Evolutionary conservation across 2,329 filamentous ascomycete species (phyloP).

Genomic region (Emmonsia crescens): DNA sequence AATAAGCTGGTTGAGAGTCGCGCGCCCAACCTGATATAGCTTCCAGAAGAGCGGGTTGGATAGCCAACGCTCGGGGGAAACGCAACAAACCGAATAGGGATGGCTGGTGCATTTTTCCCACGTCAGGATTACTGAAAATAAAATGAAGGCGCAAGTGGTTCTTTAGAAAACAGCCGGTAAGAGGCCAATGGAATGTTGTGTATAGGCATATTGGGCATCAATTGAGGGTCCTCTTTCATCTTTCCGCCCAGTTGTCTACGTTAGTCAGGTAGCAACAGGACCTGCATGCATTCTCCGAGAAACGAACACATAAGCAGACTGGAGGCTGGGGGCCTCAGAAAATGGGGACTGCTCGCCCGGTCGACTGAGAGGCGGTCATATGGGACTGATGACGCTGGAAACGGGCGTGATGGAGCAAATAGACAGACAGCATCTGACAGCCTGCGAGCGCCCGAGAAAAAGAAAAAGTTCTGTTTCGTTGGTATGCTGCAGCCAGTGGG

Average conservation of each 20-base stretch:
- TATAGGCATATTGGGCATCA: slow-evolving; percentile 12
- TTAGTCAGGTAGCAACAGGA: slow-evolving; percentile 12
- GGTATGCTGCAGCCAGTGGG: background rate
- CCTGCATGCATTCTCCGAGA: slow-evolving; percentile 2
- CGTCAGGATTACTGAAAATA: slow-evolving; percentile 5
- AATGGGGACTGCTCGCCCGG: background rate
- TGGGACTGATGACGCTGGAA: background rate
- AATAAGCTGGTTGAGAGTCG: slow-evolving; percentile 2
- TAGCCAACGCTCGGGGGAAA: slow-evolving; percentile 3
- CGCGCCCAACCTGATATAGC: background rate
- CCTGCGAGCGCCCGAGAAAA: background rate
- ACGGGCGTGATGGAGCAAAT: background rate
- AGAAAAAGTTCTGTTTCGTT: background rate
- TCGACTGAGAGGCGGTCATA: background rate
- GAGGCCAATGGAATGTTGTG: slow-evolving; percentile 9
- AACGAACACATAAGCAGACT: background rate
- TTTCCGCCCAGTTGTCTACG: slow-evolving; percentile 2
- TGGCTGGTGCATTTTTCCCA: slow-evolving; percentile 9
- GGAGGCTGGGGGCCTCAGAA: background rate
- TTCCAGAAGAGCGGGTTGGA: slow-evolving; percentile 3
- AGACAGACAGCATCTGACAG: background rate
- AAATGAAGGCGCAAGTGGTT: slow-evolving; percentile 3
- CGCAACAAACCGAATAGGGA: slow-evolving; percentile 7
- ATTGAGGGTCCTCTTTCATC: slow-evolving; percentile 5
- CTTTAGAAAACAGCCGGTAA: slow-evolving; percentile 1